Evolutionary conservation across 2,329 filamentous ascomycete species (phyloP), one percentile per base, ranked within the genome.

Genomic region (Metarhizium sp.): DNA sequence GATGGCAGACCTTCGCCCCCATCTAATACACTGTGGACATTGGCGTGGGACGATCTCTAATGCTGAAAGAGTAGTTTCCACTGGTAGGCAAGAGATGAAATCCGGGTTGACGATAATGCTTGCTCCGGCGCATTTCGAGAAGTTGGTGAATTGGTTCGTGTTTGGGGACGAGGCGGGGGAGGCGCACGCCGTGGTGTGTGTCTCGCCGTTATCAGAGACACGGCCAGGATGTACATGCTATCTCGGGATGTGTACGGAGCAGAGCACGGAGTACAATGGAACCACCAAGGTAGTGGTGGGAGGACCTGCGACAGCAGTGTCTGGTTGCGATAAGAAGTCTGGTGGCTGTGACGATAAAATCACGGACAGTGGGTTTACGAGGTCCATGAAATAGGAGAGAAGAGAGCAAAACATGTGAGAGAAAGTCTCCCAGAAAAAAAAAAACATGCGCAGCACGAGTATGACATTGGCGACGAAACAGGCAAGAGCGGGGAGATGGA

Each of bases 321-420:
- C 25, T 25, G 45, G 51, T 2, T 36, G 34, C 43, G 55, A 57
- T 52, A 57, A 57, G 48, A 46, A 32, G 46, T 4, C 25, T 25
- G 25, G 25, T 34, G 54, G 51, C 14, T 43, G 47, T 50, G 58
- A 40, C 53, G 57, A 55, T 52, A 52, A 55, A 52, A 50, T 20
- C 46, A 55, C 50, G 57, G 54, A 45, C 16, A 13, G 45, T 48
- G 45, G 20, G 13, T 48, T 48, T 48, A 30, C 45, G 45, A 48
- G 25, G 20, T 4, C 25, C 13, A 16, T 8, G 25, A 48, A 8
- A n/a, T 14, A 18, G 6, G n/a, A 20, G 42, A 20, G 16, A 20
- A 48, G 45, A 29, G 45, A 48, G 45, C n/a, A 48, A 48, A 30
- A 8, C 10, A 29, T 10, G 10, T 16, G 16, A 45, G 16, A 7